Evolutionary conservation across 2,329 filamentous ascomycete genomes (phyloP), one percentile per base, ranked within the genome.

Genomic region (Stemphylium lycopersici): DNA sequence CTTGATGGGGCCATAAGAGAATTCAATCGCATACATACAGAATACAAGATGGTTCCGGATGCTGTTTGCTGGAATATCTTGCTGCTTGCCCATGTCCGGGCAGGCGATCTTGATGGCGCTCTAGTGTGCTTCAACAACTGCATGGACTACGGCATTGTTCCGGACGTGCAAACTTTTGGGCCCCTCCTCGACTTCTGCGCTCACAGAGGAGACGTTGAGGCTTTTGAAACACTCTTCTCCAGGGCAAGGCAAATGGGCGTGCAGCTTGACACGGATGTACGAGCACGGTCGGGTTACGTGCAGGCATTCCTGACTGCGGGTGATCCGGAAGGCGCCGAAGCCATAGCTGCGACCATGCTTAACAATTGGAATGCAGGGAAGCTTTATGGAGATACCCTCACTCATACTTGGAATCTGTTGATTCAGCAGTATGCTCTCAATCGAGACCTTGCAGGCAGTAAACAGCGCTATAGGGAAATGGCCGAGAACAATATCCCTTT

Each of bases 401-500:
- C 87, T 2, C 78, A 81, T 29, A 84, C 91, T 68, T 97, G 90
- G 90, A 96, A 97, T 68, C 81, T 85, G 48, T 76, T 97, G 29
- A 78, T 97, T 4, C 81, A 83, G 51, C 84, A 88, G 56, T 83
- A 91, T 70, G 90, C 90, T 6, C 77, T 84, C 50, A 81, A 83
- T 6, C 83, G 88, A 50, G 82, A 89, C 56, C 65, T 87, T 24
- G 70, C 78, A 18, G 79, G 78, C n/a, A 79, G 83, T 13, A 79
- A 83, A 59, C 77, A 79, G 48, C 71, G 85, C 3, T 83, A 86
- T 60, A 73, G 76, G 26, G 77, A 78, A 48, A 89, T 90, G 84
- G 73, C 80, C 41, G 67, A 77, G 4, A 71, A 78, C 36, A 73
- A 78, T 0, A 75, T 89, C 29, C 72, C 75, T 26, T 77, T 82